Conservation (phyloP, 2,329 filamentous ascomycete species). For the Bisporella sp. region DNA sequence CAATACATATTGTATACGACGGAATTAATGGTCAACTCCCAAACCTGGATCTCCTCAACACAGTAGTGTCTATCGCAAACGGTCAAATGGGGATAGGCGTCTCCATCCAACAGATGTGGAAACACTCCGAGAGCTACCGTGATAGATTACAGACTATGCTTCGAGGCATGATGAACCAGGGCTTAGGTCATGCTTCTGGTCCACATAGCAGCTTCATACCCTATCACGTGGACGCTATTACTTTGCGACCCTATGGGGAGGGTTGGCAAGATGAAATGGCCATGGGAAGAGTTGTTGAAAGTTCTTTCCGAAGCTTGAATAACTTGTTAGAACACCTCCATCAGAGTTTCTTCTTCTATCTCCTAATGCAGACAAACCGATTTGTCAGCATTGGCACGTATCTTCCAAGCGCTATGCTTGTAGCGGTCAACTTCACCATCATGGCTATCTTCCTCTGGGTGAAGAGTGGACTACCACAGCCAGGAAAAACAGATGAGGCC, state of each 20-base stretch:
- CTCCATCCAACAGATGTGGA: slow-evolving; percentile 78
- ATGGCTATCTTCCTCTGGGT: slow-evolving; percentile 95
- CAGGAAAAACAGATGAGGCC: slow-evolving; percentile 6
- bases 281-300: slow-evolving; percentile 82
- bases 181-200: slow-evolving; percentile 79
- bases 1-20: slow-evolving; percentile 87
- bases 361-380: slow-evolving; percentile 82
- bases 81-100: slow-evolving; percentile 89
- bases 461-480: slow-evolving; percentile 56
- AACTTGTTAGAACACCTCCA: slow-evolving; percentile 95
- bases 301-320: slow-evolving; percentile 87
- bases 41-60: slow-evolving; percentile 94
- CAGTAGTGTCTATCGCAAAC: slow-evolving; percentile 76
- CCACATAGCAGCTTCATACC: slow-evolving; percentile 95
- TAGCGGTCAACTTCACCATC: slow-evolving; percentile 91
- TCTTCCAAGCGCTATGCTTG: slow-evolving; percentile 92
- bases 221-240: slow-evolving; percentile 95
- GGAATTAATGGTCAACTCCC: slow-evolving; percentile 93
- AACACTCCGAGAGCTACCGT: slow-evolving; percentile 68
- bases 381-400: slow-evolving; percentile 99
- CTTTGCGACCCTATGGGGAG: slow-evolving; percentile 79
- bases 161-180: slow-evolving; percentile 87
- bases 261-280: slow-evolving; percentile 99
- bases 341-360: slow-evolving; percentile 98
- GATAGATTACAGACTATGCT: slow-evolving; percentile 84